Evolutionary conservation across 2,329 filamentous ascomycete genomes (phyloP).

Genomic region (Pestalotiopsis sp.): DNA sequence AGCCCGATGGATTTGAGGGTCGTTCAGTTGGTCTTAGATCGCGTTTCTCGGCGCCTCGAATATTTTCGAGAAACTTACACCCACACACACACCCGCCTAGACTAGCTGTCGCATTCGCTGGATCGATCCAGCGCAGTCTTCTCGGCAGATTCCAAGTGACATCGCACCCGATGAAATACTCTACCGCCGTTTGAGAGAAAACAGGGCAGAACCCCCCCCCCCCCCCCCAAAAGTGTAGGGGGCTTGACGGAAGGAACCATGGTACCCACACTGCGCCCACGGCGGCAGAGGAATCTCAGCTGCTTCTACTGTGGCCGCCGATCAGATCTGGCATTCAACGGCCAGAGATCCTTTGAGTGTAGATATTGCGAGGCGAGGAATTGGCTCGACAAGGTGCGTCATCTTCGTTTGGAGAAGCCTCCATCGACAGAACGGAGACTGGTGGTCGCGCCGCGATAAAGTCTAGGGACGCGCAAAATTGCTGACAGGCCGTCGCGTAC

Average conservation of each 20-base stretch:
- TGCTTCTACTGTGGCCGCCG: conserved; percentile 86
- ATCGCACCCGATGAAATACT: not conserved
- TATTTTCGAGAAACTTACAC: not conserved
- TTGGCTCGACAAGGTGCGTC: conserved; percentile 80
- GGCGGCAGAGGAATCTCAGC: conserved; percentile 43
- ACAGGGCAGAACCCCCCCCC: not conserved
- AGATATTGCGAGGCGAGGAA: conserved; percentile 83
- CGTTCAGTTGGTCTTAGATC: not conserved
- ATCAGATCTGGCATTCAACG: conserved; percentile 62
- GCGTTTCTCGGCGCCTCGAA: not conserved
- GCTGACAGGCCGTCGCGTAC: conserved; percentile 18
- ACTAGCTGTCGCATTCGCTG: not conserved
- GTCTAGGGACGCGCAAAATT: not conserved
- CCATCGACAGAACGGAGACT: not conserved
- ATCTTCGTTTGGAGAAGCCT: not conserved
- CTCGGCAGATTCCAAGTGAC: not conserved
- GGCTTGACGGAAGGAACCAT: conserved; percentile 3
- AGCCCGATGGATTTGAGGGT: not conserved
- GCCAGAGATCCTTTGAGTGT: conserved; percentile 70
- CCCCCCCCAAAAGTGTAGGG: not conserved
- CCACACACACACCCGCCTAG: not conserved
- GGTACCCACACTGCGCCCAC: conserved; percentile 29
- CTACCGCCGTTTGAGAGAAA: not conserved
- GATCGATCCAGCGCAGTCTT: not conserved
- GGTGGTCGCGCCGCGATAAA: not conserved